phyloP scores from a whole-genome alignment of 1,284 basidiomycete species.

The Trametes polyzona region DNA sequence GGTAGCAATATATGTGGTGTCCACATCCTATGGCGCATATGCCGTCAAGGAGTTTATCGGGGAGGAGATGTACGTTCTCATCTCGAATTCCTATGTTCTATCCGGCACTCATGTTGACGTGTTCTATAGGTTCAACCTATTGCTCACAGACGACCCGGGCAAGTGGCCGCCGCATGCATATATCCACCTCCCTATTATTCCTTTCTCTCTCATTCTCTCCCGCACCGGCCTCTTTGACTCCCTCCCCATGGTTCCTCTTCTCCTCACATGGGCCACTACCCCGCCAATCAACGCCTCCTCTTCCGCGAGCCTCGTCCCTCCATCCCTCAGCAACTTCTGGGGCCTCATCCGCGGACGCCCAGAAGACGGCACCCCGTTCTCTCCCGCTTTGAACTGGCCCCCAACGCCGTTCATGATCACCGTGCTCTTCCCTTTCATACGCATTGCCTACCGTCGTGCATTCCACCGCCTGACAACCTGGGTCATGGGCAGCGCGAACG shows the following conservation, averaged over 20 bases:
- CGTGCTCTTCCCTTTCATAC: slow-evolving; percentile 54
- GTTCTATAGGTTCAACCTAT: slow-evolving; percentile 50
- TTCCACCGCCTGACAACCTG: slow-evolving; percentile 48
- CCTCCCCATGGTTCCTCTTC: slow-evolving; percentile 56
- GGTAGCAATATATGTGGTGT: slow-evolving; percentile 62
- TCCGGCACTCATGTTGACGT: not conserved
- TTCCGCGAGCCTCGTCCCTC: not conserved
- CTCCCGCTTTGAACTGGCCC: slow-evolving; percentile 52
- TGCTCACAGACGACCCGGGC: slow-evolving; percentile 64
- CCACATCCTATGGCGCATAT: slow-evolving; percentile 72
- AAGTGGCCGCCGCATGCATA: slow-evolving; percentile 75
- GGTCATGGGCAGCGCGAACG: slow-evolving; percentile 46
- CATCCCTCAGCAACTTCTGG: slow-evolving; percentile 7
- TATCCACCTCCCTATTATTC: slow-evolving; percentile 70
- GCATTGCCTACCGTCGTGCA: slow-evolving; percentile 48
- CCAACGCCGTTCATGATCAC: slow-evolving; percentile 65
- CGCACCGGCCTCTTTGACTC: slow-evolving; percentile 54
- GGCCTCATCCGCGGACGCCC: not conserved
- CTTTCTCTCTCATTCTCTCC: slow-evolving; percentile 58
- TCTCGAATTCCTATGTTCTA: not conserved
- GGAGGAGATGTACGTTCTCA: slow-evolving; percentile 51
- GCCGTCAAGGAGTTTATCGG: slow-evolving; percentile 74
- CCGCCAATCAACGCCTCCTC: slow-evolving; percentile 39
- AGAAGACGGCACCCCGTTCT: not conserved
- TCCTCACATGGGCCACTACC: slow-evolving; percentile 68